These are phyloP conservation scores for Pichia nakasei DNA, from an alignment of 805 yeast species.

Conservation along the genomic window DNA sequence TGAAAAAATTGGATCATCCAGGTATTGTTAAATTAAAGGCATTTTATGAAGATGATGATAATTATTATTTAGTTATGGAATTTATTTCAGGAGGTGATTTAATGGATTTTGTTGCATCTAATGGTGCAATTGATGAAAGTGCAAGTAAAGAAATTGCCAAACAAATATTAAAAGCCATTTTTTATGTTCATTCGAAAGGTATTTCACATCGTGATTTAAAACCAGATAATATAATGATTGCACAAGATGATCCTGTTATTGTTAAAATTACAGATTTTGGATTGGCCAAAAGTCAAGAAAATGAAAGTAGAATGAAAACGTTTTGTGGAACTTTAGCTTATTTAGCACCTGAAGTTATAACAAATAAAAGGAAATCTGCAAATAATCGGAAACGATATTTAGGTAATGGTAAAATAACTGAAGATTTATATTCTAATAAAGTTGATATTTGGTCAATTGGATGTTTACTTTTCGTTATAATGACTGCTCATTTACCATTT, in stretches of 20 bases:
- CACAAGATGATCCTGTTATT: conserved; percentile 81
- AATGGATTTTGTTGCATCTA: conserved; percentile 93
- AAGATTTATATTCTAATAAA: conserved; percentile 59
- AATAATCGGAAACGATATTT: conserved; percentile 20
- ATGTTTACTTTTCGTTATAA: conserved; percentile 81
- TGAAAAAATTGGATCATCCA: conserved; percentile 72
- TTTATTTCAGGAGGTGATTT: conserved; percentile 93
- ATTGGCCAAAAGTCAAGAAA: conserved; percentile 80
- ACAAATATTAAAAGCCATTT: conserved; percentile 77
- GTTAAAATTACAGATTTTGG: conserved; percentile 98
- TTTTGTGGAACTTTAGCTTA: conserved; percentile 97
- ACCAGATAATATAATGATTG: conserved; percentile 90
- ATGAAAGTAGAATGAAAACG: conserved; percentile 82
- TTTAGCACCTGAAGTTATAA: conserved; percentile 88
- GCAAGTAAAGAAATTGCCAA: conserved; percentile 80
- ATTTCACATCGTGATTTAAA: conserved; percentile 95
- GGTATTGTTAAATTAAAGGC: conserved; percentile 77
- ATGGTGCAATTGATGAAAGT: conserved; percentile 86
- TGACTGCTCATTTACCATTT: conserved; percentile 92
- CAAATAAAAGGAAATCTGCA: conserved; percentile 33
- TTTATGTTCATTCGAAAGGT: conserved; percentile 81
- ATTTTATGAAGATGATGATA: conserved; percentile 73
- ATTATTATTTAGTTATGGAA: conserved; percentile 89
- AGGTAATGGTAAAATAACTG: conserved; percentile 26
- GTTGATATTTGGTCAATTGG: conserved; percentile 99